phyloP scores from a whole-genome alignment of 2,329 filamentous ascomycete species.

The Didymella arachidicola region DNA sequence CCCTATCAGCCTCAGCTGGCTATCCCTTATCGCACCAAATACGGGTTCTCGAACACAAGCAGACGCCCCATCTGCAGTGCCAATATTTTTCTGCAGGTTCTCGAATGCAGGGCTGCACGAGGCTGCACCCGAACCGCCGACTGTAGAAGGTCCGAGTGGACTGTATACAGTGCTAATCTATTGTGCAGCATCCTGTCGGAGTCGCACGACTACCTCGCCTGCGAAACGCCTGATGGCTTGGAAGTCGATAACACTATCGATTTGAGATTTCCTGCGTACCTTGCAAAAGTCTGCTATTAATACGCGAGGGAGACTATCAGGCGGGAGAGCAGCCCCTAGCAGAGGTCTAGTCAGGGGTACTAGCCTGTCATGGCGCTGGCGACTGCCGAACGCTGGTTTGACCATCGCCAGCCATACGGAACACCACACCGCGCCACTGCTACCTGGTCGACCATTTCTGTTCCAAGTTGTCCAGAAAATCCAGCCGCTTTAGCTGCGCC shows the following conservation, averaged over 20 bases:
- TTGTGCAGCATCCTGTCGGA: constrained; percentile 1
- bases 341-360: constrained; percentile 22
- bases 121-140: constrained; percentile 4
- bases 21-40: constrained; percentile 14
- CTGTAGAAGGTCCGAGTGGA: not conserved
- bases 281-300: constrained; percentile 23
- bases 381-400: constrained; percentile 16
- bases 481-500: constrained; percentile 15
- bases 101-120: constrained; percentile 7
- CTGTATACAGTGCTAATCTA: not conserved
- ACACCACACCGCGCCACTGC: constrained; percentile 17
- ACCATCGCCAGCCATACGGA: constrained; percentile 20
- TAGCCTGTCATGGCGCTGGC: constrained; percentile 14
- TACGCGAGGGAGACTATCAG: constrained; percentile 5
- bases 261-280: constrained; percentile 22
- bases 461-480: constrained; percentile 10
- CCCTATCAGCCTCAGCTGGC: constrained; percentile 2
- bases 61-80: constrained; percentile 15
- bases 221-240: constrained; percentile 6
- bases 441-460: constrained; percentile 19
- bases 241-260: constrained; percentile 22
- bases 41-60: not conserved
- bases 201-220: constrained; percentile 6
- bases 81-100: constrained; percentile 12
- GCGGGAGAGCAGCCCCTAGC: constrained; percentile 24